phyloP scores from a whole-genome alignment of 257 asterid species.

The Cinchona pubescens region DNA sequence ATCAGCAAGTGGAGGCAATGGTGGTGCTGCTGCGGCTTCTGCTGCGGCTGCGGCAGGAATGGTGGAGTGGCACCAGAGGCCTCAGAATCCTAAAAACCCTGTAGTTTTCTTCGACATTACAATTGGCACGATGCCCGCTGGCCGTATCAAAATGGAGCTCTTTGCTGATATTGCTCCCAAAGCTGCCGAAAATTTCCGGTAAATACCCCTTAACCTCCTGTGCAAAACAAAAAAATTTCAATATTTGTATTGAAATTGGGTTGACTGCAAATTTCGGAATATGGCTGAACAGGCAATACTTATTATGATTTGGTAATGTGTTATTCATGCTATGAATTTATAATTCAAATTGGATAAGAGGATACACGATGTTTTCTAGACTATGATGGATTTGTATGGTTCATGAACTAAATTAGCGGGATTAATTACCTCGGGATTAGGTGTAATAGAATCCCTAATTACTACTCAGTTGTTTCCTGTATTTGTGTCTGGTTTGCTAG shows the following conservation, averaged over 20 bases:
- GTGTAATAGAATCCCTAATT: neutral
- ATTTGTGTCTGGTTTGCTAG: neutral
- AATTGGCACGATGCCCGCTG: slow-evolving; percentile 86
- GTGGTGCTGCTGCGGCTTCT: slow-evolving; percentile 37
- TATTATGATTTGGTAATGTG: too few relatives aligned
- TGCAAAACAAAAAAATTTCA: neutral
- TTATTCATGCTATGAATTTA: neutral
- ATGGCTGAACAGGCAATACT: neutral
- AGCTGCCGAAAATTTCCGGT: slow-evolving; percentile 95
- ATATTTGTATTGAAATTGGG: neutral
- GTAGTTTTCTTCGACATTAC: slow-evolving; percentile 87
- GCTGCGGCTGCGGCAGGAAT: slow-evolving; percentile 18
- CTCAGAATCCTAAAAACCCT: slow-evolving; percentile 85
- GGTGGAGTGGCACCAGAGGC: slow-evolving; percentile 97
- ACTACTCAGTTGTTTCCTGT: neutral
- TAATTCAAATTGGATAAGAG: neutral
- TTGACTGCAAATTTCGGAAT: too few relatives aligned
- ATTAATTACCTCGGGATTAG: neutral
- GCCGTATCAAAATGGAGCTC: slow-evolving; percentile 97
- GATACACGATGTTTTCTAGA: neutral
- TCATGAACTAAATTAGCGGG: neutral
- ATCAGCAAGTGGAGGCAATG: slow-evolving; percentile 39
- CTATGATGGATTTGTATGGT: neutral
- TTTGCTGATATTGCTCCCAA: slow-evolving; percentile 90
- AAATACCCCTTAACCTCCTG: neutral